Conservation (phyloP, 306 rosid genomes). For the Cucumis cinereus region DNA sequence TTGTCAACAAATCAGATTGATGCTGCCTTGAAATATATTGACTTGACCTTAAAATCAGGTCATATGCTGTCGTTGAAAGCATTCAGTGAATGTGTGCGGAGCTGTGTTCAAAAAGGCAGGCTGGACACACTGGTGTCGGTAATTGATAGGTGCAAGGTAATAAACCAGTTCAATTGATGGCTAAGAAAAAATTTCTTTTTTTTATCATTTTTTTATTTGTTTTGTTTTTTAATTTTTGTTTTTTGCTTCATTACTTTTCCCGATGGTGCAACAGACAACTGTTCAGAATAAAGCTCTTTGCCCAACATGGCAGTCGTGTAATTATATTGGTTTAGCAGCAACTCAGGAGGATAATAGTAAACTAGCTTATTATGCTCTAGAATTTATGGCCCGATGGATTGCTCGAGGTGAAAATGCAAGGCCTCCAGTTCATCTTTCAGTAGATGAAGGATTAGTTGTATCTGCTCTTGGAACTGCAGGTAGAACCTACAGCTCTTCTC, state of each 20-base stretch:
- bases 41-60: conserved; percentile 61
- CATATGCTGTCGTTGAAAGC: conserved; percentile 39
- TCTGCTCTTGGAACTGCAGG: conserved; percentile 70
- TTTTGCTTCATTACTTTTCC: conserved; percentile 11
- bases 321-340: conserved; percentile 49
- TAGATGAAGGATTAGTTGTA: conserved; percentile 71
- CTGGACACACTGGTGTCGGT: conserved; percentile 63
- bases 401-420: conserved; percentile 66
- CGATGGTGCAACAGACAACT: conserved; percentile 46
- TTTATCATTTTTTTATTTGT: no score
- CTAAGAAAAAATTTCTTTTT: neutral
- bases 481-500: conserved; percentile 53
- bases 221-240: neutral
- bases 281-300: conserved; percentile 91
- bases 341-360: conserved; percentile 60
- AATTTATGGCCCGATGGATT: conserved; percentile 85
- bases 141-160: conserved; percentile 80
- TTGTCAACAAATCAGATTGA: conserved; percentile 37
- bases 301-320: conserved; percentile 69
- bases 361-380: conserved; percentile 59
- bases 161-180: conserved; percentile 13
- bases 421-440: conserved; percentile 44
- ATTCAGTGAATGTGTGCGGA: conserved; percentile 40
- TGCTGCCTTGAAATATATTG: conserved; percentile 59
- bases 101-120: conserved; percentile 46